These are phyloP conservation scores for Aspergillus vadensis DNA, from an alignment of 2,329 filamentous ascomycete genomes.

Conservation along the genomic window DNA sequence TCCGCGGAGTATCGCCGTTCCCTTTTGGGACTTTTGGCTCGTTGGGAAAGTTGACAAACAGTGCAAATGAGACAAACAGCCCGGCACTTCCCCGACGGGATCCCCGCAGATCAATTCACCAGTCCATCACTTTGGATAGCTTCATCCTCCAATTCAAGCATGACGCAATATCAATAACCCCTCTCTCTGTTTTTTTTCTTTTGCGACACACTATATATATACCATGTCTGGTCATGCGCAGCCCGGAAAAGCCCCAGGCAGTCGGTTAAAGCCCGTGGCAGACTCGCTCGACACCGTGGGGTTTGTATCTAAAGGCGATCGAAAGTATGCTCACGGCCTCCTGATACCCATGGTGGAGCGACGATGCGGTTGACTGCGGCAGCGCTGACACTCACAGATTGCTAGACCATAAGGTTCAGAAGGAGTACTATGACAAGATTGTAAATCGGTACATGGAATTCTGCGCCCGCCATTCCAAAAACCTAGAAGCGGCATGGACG, in stretches of 20 bases:
- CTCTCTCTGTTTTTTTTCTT: not conserved
- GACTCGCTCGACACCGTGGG: conserved; percentile 82
- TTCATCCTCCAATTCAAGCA: not conserved
- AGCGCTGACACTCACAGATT: conserved; percentile 53
- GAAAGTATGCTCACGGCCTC: conserved; percentile 57
- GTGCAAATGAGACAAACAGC: conserved; percentile 11
- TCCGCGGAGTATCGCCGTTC: conserved; percentile 4
- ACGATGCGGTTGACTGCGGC: not conserved
- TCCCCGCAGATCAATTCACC: not conserved
- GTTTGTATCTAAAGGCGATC: conserved; percentile 88
- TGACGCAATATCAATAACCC: not conserved
- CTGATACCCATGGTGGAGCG: not conserved
- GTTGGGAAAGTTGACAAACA: conserved; percentile 28
- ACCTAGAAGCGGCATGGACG: conserved; percentile 74
- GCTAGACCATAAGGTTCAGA: conserved; percentile 74
- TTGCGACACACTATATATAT: not conserved
- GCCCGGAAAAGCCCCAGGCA: conserved; percentile 25
- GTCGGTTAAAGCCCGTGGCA: conserved; percentile 69
- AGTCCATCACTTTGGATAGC: not conserved
- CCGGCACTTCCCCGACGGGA: not conserved
- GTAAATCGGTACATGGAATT: conserved; percentile 87
- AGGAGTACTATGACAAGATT: conserved; percentile 83
- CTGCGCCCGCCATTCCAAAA: conserved; percentile 73
- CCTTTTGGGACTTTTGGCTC: not conserved
- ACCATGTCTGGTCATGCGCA: conserved; percentile 25